These are phyloP conservation scores for Epichloe gansuensis DNA, from an alignment of 2,329 filamentous ascomycete genomes.

Conservation along the genomic window DNA sequence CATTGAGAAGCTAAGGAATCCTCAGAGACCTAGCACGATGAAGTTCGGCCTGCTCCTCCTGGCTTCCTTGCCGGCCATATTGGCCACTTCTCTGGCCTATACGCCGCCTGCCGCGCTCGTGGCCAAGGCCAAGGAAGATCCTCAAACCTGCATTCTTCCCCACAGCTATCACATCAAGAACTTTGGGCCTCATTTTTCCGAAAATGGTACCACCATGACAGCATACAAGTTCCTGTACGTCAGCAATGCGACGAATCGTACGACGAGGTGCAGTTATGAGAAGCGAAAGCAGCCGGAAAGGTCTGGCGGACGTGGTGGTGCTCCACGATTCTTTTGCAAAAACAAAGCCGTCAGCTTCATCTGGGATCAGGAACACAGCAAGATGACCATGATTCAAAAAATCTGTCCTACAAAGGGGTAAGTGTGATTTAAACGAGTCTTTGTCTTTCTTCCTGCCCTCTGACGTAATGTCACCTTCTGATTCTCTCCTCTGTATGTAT, in stretches of 20 bases:
- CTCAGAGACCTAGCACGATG: conserved; percentile 3
- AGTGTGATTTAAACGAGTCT: conserved; percentile 6
- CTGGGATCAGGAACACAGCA: conserved; percentile 17
- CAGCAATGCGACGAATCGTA: conserved; percentile 26
- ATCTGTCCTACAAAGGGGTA: conserved; percentile 29
- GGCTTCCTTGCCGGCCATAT: conserved; percentile 8
- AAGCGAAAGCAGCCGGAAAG: conserved; percentile 25
- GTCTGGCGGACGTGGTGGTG: conserved; percentile 12
- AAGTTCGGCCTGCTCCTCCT: conserved; percentile 4
- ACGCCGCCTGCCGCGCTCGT: conserved; percentile 14
- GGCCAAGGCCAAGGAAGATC: conserved; percentile 13
- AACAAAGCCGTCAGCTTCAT: conserved; percentile 30
- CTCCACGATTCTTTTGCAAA: conserved; percentile 30
- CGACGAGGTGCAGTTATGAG: conserved; percentile 32
- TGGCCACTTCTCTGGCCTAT: conserved; percentile 15
- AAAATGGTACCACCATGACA: conserved; percentile 19
- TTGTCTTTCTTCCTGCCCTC: too few relatives aligned
- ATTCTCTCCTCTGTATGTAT: neutral
- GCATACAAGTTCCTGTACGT: conserved; percentile 27
- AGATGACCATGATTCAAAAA: conserved; percentile 31
- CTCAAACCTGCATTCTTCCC: conserved; percentile 24
- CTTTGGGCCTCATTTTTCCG: conserved; percentile 23
- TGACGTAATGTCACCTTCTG: neutral
- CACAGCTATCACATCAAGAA: conserved; percentile 24
- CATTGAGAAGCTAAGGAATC: neutral